Percentiles rank a stretch among this genome's conserved stretches.
These are phyloP conservation scores for Durotheca rogersii DNA, from an alignment of 495 filamentous ascomycete species.

Conservation along the genomic window DNA sequence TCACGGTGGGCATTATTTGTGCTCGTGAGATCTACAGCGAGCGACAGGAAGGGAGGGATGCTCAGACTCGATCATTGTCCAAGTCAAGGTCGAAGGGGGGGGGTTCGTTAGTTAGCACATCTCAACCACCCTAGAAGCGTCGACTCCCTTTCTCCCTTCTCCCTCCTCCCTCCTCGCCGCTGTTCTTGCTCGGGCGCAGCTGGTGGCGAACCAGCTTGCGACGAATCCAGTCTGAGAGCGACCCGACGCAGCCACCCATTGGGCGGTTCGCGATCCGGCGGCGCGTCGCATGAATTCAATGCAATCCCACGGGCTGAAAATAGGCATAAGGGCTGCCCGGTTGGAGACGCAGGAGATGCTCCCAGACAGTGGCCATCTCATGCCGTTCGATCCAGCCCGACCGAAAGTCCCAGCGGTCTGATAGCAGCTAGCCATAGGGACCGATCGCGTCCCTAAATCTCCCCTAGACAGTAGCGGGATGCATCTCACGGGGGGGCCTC, in stretches of 20 bases:
- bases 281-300: conserved; percentile 30
- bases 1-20: too few relatives aligned
- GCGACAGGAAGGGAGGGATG: too few relatives aligned
- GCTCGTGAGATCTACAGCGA: too few relatives aligned
- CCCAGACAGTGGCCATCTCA: too few relatives aligned
- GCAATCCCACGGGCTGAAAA: conserved; percentile 32
- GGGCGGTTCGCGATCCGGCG: conserved; percentile 12
- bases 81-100: neutral
- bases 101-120: neutral
- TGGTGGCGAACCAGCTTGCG: conserved; percentile 4
- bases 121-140: neutral
- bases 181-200: neutral
- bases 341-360: too few relatives aligned
- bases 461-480: too few relatives aligned
- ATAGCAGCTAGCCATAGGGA: too few relatives aligned
- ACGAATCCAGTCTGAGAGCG: conserved; percentile 26
- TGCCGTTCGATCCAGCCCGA: conserved; percentile 22
- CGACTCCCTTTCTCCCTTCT: conserved; percentile 14
- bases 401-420: conserved; percentile 2
- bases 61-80: conserved; percentile 1
- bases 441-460: too few relatives aligned
- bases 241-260: conserved; percentile 6
- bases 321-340: conserved; percentile 12
- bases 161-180: neutral
- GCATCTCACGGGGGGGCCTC: too few relatives aligned